Conservation (phyloP, 164 flowering plant species). For the Berberis vulgaris region DNA sequence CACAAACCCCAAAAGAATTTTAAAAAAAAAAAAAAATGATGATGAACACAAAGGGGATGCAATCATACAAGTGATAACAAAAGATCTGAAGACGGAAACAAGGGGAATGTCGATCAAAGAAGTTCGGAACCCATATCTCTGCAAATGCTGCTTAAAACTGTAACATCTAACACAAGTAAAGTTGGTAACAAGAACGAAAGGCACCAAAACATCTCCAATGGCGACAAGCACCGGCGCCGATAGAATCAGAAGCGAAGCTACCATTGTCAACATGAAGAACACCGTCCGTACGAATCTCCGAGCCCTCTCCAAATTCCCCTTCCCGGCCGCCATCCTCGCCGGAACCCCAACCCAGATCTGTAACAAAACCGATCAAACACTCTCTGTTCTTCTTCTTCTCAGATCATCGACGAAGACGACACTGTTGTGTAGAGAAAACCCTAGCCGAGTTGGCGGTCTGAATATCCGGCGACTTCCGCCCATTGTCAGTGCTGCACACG, state of each 20-base stretch:
- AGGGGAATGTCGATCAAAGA: slow-evolving; percentile 80
- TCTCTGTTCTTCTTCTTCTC: too few species aligned
- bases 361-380: too few species aligned
- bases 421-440: too few species aligned
- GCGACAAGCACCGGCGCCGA: slow-evolving; percentile 69
- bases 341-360: too few species aligned
- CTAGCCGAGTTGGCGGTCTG: too few species aligned
- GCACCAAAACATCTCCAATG: slow-evolving; percentile 56
- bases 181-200: slow-evolving; percentile 49
- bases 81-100: slow-evolving; percentile 72
- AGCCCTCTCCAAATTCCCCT: slow-evolving; percentile 54
- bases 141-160: slow-evolving; percentile 48
- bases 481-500: too few species aligned
- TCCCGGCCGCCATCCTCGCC: slow-evolving; percentile 15
- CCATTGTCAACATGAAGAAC: slow-evolving; percentile 76
- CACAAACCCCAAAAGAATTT: neutral
- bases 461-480: too few species aligned
- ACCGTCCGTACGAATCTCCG: slow-evolving; percentile 46
- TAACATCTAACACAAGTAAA: slow-evolving; percentile 68
- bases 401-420: too few species aligned
- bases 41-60: neutral
- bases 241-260: slow-evolving; percentile 57
- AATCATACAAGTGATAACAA: slow-evolving; percentile 58
- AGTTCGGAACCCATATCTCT: slow-evolving; percentile 61
- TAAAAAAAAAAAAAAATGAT: neutral